Evolutionary conservation across 441 rosid species (phyloP), one percentile per base, ranked within the genome.

Genomic region (Iberis amara): DNA sequence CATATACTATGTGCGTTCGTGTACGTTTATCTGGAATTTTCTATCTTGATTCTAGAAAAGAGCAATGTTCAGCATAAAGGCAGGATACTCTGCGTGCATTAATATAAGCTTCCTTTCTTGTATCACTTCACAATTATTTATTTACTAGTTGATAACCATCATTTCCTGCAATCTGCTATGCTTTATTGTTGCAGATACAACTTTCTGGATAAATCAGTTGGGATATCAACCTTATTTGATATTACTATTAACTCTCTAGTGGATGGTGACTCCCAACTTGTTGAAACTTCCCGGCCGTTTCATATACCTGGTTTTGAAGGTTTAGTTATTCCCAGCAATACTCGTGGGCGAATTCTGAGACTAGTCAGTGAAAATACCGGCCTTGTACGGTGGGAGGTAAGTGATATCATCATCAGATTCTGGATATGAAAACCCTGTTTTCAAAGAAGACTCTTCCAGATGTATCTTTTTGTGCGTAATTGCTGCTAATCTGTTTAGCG

Each of bases 371-470:
- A 80, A 47, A 79, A 75, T 62, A 82, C 73, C 71, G 95, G 79
- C 61, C 80, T 92, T 68, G 92, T 92, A 47, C 96, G 96, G 32
- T 92, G 99, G 99, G 99, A 92, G 88, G 99, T 89, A 82, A 72
- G 55, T 35, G 50, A 57, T 45, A 57, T 40, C 39, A 61, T 55
- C 42, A 12, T 41, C 31, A 47, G 42, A n/a, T 55, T 55, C 2
- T 7, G 9, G 15, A 10, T 39, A 39, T 27, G 6, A 8, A 8
- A 39, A 31, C 21, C 18, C 9, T 23, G 26, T 47, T 27, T 24
- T 7, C 28, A 41, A 27, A 40, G 21, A 39, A 13, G 35, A 52
- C 15, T 41, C 47, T 44, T 10, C 35, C 28, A 40, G 8, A 47
- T 24, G 15, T 32, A 27, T 50, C 40, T 32, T 18, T 59, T 18